Conservation (phyloP, 768 basidiomycete species). For the Rhodocollybia butyracea region DNA sequence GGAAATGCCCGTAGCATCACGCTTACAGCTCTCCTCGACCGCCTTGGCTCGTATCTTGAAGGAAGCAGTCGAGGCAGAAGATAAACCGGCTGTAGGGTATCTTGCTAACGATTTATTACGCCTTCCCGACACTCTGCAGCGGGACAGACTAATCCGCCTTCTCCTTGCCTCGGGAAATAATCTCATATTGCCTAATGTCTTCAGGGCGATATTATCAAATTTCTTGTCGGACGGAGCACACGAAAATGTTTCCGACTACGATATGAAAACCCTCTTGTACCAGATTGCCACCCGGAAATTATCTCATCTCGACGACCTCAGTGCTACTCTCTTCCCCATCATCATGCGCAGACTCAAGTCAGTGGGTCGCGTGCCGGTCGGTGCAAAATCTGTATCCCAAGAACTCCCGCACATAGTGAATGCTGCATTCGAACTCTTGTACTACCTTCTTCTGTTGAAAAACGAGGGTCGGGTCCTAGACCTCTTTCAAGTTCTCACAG, state of each 20-base stretch:
- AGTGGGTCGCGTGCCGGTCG: neutral
- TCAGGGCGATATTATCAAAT: constrained; percentile 4
- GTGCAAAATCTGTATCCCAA: constrained; percentile 25
- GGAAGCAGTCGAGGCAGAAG: neutral
- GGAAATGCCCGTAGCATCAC: neutral
- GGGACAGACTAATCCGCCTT: neutral
- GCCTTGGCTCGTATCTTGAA: neutral
- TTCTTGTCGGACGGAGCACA: neutral
- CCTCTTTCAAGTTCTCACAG: constrained; percentile 47
- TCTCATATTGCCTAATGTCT: constrained; percentile 5
- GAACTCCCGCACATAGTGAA: constrained; percentile 34
- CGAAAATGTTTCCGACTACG: neutral
- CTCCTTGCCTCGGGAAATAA: neutral
- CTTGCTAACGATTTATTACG: neutral
- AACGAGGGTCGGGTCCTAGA: constrained; percentile 35
- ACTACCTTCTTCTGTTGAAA: constrained; percentile 34
- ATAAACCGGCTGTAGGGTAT: neutral
- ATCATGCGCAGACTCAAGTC: neutral
- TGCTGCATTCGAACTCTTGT: constrained; percentile 39
- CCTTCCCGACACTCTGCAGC: neutral
- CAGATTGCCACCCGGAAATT: neutral
- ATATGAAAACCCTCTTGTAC: neutral
- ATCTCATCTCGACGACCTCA: neutral
- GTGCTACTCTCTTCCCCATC: neutral
- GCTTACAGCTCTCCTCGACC: neutral